phyloP scores from a whole-genome alignment of 2,329 filamentous ascomycete species.

The Cadophora sp. region DNA sequence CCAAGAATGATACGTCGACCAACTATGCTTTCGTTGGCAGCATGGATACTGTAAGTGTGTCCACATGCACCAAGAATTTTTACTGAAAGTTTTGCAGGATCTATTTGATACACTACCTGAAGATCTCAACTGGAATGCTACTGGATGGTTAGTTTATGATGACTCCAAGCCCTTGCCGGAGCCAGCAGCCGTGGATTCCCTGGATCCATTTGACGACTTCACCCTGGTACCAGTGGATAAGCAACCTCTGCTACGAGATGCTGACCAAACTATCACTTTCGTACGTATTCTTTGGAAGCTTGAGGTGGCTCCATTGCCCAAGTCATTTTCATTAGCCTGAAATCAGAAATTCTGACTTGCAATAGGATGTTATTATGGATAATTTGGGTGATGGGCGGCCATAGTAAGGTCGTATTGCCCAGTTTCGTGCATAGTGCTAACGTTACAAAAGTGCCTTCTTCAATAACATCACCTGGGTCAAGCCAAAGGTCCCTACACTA shows the following conservation, averaged over 20 bases:
- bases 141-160: conserved; percentile 69
- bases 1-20: conserved; percentile 62
- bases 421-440: conserved; percentile 4
- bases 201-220: conserved; percentile 77
- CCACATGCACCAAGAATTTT: neutral
- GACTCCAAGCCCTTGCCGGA: conserved; percentile 52
- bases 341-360: neutral
- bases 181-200: conserved; percentile 63
- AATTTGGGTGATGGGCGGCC: conserved; percentile 71
- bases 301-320: neutral
- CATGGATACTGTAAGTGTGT: conserved; percentile 62
- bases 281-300: neutral
- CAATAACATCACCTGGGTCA: conserved; percentile 69
- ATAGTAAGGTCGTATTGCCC: conserved; percentile 55
- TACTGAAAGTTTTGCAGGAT: conserved; percentile 48
- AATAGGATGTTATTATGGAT: conserved; percentile 63
- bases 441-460: conserved; percentile 52
- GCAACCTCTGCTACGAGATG: conserved; percentile 62
- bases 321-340: neutral
- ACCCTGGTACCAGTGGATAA: conserved; percentile 73
- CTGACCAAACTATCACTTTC: conserved; percentile 69
- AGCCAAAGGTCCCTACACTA: conserved; percentile 70
- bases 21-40: conserved; percentile 74
- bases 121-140: conserved; percentile 71
- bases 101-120: conserved; percentile 70